Percentiles rank a stretch among this genome's conserved stretches.
phyloP scores from a whole-genome alignment of 177 flowering plant genomes.

The Vitis hybrid region DNA sequence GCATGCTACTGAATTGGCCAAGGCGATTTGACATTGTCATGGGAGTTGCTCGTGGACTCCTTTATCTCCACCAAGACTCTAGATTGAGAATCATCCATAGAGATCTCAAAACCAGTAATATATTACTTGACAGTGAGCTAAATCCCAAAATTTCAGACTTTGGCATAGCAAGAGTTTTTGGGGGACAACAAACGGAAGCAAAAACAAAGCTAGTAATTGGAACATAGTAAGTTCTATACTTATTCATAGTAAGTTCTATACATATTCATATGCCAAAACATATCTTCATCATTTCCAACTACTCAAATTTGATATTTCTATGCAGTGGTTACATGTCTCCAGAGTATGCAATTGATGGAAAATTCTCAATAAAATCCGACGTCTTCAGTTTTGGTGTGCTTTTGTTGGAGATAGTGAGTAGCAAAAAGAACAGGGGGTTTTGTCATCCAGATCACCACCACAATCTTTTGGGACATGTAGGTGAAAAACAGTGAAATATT shows the following conservation, averaged over 20 bases:
- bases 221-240: conserved; percentile 17
- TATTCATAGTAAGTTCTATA: conserved; percentile 11
- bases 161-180: conserved; percentile 25
- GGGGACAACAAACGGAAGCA: conserved; percentile 17
- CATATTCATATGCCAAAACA: not conserved
- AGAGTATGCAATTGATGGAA: conserved; percentile 14
- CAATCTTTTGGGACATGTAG: conserved; percentile 23
- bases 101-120: conserved; percentile 29
- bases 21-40: conserved; percentile 13
- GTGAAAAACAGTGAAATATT: not conserved
- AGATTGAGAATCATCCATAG: conserved; percentile 25
- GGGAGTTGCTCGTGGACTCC: conserved; percentile 31
- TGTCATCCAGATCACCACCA: conserved; percentile 5
- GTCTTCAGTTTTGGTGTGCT: conserved; percentile 21
- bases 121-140: conserved; percentile 24
- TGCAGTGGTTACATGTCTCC: conserved; percentile 24
- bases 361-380: conserved; percentile 15
- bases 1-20: conserved; percentile 7
- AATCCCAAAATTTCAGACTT: conserved; percentile 33
- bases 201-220: conserved; percentile 21
- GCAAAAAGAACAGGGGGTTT: conserved; percentile 22
- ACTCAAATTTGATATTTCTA: not conserved
- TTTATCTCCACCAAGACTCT: conserved; percentile 30
- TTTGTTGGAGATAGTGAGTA: conserved; percentile 18
- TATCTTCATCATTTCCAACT: not conserved